These are phyloP conservation scores for Cryptococcus sp. DNA, from an alignment of 1,284 basidiomycete genomes.

Conservation along the genomic window DNA sequence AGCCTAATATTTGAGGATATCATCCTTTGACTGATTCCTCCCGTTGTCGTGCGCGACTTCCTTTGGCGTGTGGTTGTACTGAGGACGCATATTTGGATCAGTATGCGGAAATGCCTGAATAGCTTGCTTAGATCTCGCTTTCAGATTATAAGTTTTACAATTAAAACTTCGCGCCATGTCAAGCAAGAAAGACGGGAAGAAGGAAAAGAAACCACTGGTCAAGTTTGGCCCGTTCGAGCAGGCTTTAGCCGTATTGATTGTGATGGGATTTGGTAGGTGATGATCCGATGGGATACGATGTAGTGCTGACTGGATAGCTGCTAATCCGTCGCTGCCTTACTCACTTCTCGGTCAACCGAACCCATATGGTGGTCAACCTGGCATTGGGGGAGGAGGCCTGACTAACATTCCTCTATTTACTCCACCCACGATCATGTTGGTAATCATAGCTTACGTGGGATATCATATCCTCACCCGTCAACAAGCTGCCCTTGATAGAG, in stretches of 20 bases:
- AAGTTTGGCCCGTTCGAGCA: slow-evolving; percentile 35
- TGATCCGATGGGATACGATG: neutral
- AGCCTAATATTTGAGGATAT: too few relatives aligned
- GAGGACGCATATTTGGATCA: neutral
- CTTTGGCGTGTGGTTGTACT: too few relatives aligned
- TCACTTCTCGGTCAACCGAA: slow-evolving; percentile 10
- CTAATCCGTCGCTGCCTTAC: slow-evolving; percentile 26
- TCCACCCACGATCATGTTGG: slow-evolving; percentile 29
- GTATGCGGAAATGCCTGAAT: neutral
- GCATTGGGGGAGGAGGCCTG: slow-evolving; percentile 1
- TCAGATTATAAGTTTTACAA: neutral
- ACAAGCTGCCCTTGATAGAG: slow-evolving; percentile 21
- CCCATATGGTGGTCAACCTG: neutral
- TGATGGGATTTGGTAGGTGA: slow-evolving; percentile 26
- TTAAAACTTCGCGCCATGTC: slow-evolving; percentile 6
- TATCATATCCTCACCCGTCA: slow-evolving; percentile 31
- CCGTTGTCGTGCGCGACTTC: too few relatives aligned
- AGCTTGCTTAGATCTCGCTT: too few relatives aligned
- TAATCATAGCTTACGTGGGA: slow-evolving; percentile 30
- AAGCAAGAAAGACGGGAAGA: slow-evolving; percentile 14
- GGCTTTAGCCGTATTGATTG: slow-evolving; percentile 21
- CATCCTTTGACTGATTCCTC: too few relatives aligned
- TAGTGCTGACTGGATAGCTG: slow-evolving; percentile 7
- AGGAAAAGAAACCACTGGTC: slow-evolving; percentile 15
- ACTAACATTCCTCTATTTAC: slow-evolving; percentile 23